Evolutionary conservation across 2,329 filamentous ascomycete genomes (phyloP).

Genomic region (Metarhizium album): DNA sequence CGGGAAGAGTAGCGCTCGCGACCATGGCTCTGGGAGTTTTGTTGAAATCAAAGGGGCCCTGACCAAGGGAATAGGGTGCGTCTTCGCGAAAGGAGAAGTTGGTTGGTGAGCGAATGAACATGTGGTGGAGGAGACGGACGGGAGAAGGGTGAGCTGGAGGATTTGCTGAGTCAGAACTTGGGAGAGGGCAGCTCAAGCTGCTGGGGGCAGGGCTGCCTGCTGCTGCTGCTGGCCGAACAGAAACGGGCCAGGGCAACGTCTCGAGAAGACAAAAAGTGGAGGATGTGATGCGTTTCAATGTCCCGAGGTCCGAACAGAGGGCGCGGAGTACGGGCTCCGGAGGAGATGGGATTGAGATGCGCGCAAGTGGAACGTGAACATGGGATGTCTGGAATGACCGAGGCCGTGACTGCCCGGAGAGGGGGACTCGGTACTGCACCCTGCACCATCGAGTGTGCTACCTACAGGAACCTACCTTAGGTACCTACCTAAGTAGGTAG

Average conservation of each 20-base stretch:
- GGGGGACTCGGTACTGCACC: not conserved
- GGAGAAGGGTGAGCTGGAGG: not conserved
- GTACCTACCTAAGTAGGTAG: too few relatives aligned
- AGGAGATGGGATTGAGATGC: not conserved
- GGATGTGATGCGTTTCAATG: too few relatives aligned
- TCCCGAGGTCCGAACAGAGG: not conserved
- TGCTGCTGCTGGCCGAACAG: not conserved
- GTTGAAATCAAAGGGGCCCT: slow-evolving; percentile 59
- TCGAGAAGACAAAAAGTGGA: slow-evolving; percentile 1
- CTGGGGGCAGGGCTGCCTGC: not conserved
- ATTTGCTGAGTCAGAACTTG: slow-evolving; percentile 5
- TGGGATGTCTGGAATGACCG: not conserved
- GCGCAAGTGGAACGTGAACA: not conserved
- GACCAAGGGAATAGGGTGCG: slow-evolving; percentile 96
- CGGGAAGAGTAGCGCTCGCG: slow-evolving; percentile 43
- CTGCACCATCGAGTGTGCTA: too few relatives aligned
- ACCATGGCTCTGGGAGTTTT: slow-evolving; percentile 48
- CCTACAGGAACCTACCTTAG: too few relatives aligned
- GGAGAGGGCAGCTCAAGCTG: not conserved
- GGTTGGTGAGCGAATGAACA: slow-evolving; percentile 12
- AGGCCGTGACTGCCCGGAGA: slow-evolving; percentile 3
- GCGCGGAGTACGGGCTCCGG: not conserved
- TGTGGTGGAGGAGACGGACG: not conserved
- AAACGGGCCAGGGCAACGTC: not conserved
- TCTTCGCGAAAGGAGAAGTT: slow-evolving; percentile 50